phyloP scores from a whole-genome alignment of 148 eudicot genomes.

The Persicaria maculosa region DNA sequence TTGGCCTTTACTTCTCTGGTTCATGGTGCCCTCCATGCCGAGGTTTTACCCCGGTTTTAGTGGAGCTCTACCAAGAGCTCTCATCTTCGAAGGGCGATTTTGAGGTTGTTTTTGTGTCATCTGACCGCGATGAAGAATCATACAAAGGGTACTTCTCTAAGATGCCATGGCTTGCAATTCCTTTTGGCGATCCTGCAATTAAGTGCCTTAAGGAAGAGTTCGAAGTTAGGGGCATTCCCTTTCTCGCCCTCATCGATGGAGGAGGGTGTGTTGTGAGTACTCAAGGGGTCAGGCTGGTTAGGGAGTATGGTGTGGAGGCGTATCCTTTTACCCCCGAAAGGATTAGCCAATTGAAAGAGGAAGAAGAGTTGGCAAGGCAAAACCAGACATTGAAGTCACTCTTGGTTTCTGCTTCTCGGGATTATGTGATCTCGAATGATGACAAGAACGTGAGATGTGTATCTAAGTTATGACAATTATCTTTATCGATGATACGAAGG shows the following conservation, averaged over 20 bases:
- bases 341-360: constrained; percentile 32
- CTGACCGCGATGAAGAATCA: constrained; percentile 41
- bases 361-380: constrained; percentile 36
- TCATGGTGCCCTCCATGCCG: constrained; percentile 62
- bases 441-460: constrained; percentile 25
- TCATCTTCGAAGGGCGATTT: constrained; percentile 32
- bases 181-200: constrained; percentile 31
- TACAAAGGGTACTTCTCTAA: constrained; percentile 36
- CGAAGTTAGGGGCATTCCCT: constrained; percentile 40
- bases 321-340: constrained; percentile 43
- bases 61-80: constrained; percentile 32
- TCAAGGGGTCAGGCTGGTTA: constrained; percentile 34
- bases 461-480: not conserved
- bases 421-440: constrained; percentile 33
- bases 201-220: constrained; percentile 24
- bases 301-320: constrained; percentile 31
- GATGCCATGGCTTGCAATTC: constrained; percentile 60
- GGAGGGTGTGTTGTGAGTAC: constrained; percentile 32
- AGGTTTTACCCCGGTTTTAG: constrained; percentile 37
- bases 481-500: not conserved
- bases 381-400: constrained; percentile 40
- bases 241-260: constrained; percentile 37
- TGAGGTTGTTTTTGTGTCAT: constrained; percentile 40
- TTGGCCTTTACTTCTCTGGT: constrained; percentile 47
- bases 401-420: constrained; percentile 37